phyloP scores from a whole-genome alignment of 352 stramenopile genomes.

The Globisporangium parvum region DNA sequence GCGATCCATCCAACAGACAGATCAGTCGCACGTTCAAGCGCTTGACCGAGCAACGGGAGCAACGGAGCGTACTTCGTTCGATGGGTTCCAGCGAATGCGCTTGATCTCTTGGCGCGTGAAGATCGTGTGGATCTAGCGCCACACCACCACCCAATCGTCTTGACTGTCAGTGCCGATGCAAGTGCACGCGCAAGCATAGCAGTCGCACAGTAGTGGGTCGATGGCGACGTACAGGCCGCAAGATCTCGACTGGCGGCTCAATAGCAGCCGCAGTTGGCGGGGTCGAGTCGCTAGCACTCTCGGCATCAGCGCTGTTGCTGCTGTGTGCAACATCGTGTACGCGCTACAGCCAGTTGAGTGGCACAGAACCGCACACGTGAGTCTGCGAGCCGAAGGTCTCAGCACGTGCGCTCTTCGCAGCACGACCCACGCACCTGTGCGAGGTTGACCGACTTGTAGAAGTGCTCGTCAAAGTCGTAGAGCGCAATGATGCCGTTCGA shows the following conservation, averaged over 20 bases:
- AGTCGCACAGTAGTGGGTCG: background rate
- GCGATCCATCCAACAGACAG: too few relatives aligned
- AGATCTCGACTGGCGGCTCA: conserved; percentile 6
- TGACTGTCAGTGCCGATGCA: background rate
- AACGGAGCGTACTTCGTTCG: conserved; percentile 38
- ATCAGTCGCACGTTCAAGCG: background rate
- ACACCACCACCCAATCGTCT: too few relatives aligned
- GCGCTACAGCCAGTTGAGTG: background rate
- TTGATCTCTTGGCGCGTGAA: conserved; percentile 62
- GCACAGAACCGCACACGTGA: background rate
- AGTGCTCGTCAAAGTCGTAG: conserved; percentile 79
- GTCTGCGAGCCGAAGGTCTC: background rate
- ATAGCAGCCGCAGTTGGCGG: background rate
- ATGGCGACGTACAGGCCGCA: conserved; percentile 31
- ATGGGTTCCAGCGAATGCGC: conserved; percentile 71
- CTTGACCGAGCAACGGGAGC: background rate
- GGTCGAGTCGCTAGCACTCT: background rate
- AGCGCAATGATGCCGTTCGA: conserved; percentile 67
- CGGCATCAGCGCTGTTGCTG: background rate
- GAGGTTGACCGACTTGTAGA: conserved; percentile 51
- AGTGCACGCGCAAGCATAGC: background rate
- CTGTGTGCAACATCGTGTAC: background rate
- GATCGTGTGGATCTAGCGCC: conserved; percentile 63
- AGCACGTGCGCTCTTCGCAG: background rate
- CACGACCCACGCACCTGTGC: conserved; percentile 20